Evolutionary conservation across 176 grass and related monocot genomes (phyloP).

Genomic region (Oryza coarctata): DNA sequence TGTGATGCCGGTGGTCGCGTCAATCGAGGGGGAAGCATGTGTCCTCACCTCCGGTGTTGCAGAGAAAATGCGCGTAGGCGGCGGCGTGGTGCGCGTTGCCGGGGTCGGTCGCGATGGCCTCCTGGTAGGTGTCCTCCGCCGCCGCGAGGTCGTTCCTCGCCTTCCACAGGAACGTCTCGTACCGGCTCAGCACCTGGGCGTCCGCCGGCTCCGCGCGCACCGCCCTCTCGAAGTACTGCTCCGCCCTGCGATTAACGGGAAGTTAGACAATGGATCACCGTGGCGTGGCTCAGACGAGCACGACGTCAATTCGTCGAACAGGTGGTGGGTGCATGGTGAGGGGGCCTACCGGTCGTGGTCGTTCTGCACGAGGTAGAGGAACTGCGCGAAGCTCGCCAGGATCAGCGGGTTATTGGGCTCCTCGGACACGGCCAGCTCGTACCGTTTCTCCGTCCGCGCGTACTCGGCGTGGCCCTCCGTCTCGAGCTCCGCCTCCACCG

Average conservation of each 20-base stretch:
- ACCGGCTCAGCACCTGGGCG: constrained; percentile 69
- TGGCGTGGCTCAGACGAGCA: background rate
- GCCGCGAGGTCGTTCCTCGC: constrained; percentile 55
- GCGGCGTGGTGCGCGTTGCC: constrained; percentile 67
- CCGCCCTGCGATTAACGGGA: constrained; percentile 53
- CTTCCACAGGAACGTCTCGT: constrained; percentile 88
- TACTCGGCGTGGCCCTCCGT: constrained; percentile 49
- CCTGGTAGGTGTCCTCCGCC: constrained; percentile 77
- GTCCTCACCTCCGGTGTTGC: constrained; percentile 94
- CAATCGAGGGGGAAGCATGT: constrained; percentile 77
- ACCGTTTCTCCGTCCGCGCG: constrained; percentile 45
- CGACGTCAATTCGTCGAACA: constrained; percentile 38
- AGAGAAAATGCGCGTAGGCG: constrained; percentile 88
- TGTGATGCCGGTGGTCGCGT: constrained; percentile 5
- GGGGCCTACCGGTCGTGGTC: constrained; percentile 62
- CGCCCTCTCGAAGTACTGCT: constrained; percentile 74
- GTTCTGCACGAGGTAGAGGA: constrained; percentile 67
- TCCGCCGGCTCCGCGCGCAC: constrained; percentile 54
- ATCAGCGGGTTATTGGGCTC: constrained; percentile 77
- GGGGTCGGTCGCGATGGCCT: constrained; percentile 73
- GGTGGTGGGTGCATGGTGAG: background rate
- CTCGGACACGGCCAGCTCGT: constrained; percentile 55
- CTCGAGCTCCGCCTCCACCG: constrained; percentile 58
- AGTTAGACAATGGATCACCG: background rate
- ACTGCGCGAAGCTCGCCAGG: constrained; percentile 86